These are phyloP conservation scores for Pseudogymnoascus pannorum DNA, from an alignment of 2,329 filamentous ascomycete species.

Conservation along the genomic window DNA sequence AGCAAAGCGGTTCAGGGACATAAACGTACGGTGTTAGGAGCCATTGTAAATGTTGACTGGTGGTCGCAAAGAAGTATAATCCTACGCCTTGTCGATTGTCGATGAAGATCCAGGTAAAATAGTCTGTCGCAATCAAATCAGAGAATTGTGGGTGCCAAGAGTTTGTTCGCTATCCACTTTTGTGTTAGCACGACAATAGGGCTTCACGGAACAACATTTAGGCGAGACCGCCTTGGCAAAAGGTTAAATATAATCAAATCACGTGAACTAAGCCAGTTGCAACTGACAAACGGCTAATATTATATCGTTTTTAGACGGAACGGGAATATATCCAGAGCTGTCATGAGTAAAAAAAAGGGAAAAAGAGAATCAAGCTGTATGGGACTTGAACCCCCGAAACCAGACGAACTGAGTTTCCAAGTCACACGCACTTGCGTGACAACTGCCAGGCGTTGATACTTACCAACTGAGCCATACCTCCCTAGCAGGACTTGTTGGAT, in stretches of 20 bases:
- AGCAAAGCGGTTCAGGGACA: slow-evolving; percentile 79
- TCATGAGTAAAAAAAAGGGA: neutral
- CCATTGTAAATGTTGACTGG: slow-evolving; percentile 58
- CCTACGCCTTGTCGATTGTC: slow-evolving; percentile 32
- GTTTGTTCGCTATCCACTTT: slow-evolving; percentile 1
- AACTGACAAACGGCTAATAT: neutral
- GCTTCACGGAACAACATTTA: slow-evolving; percentile 1
- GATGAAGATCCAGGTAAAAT: slow-evolving; percentile 7
- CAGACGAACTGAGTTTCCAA: slow-evolving; percentile 8
- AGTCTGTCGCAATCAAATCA: neutral
- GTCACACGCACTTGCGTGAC: slow-evolving; percentile 3
- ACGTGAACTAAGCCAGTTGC: neutral
- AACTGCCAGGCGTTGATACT: slow-evolving; percentile 3
- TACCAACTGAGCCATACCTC: slow-evolving; percentile 7
- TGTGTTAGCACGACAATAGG: neutral
- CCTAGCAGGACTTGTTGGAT: neutral
- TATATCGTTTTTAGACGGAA: neutral
- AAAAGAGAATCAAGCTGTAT: slow-evolving; percentile 3
- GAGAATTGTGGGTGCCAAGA: slow-evolving; percentile 10
- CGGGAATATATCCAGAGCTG: neutral
- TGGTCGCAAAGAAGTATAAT: slow-evolving; percentile 64
- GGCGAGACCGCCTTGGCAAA: neutral
- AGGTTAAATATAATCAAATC: neutral
- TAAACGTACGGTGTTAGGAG: slow-evolving; percentile 80
- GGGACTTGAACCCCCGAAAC: slow-evolving; percentile 1